A percentile compares a stretch with the other conserved stretches of the same genome.
Conservation (phyloP, 148 eudicot species). For the Selenicereus undatus region DNA sequence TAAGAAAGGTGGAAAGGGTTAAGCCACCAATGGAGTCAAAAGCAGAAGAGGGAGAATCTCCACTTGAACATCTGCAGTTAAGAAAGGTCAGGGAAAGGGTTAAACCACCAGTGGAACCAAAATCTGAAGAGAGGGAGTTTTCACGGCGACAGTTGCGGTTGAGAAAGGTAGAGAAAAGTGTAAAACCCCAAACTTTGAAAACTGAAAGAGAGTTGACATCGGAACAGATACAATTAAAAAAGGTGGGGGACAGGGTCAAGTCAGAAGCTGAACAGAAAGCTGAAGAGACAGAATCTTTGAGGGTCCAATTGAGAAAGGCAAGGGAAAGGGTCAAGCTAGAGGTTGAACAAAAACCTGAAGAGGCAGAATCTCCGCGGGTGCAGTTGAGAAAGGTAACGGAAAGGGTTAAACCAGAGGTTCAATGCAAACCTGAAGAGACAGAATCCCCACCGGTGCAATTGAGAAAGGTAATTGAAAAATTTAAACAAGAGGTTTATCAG, state of each 20-base stretch:
- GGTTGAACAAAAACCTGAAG: constrained; percentile 48
- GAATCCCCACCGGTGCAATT: constrained; percentile 25
- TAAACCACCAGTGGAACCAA: constrained; percentile 37
- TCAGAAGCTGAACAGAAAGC: constrained; percentile 36
- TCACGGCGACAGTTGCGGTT: constrained; percentile 41
- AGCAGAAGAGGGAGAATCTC: constrained; percentile 59
- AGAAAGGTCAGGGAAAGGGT: constrained; percentile 61
- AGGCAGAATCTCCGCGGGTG: constrained; percentile 51
- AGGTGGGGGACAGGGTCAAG: constrained; percentile 62
- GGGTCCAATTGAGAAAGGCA: constrained; percentile 45
- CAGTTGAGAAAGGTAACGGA: constrained; percentile 67
- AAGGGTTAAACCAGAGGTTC: constrained; percentile 47
- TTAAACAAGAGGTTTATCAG: constrained; percentile 33
- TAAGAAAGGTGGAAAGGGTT: constrained; percentile 64
- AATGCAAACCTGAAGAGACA: constrained; percentile 33
- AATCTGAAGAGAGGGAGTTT: constrained; percentile 57
- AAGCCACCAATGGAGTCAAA: constrained; percentile 41
- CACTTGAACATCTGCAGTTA: constrained; percentile 45
- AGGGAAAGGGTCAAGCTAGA: constrained; percentile 49
- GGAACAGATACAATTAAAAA: constrained; percentile 49
- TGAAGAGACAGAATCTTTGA: constrained; percentile 27
- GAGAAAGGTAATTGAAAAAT: constrained; percentile 63
- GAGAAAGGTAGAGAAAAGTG: constrained; percentile 60
- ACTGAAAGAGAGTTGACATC: constrained; percentile 50
- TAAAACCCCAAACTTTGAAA: constrained; percentile 38